Evolutionary conservation across 208 protist genomes (phyloP).

Genomic region (Leptomonas pyrrhocoris): DNA sequence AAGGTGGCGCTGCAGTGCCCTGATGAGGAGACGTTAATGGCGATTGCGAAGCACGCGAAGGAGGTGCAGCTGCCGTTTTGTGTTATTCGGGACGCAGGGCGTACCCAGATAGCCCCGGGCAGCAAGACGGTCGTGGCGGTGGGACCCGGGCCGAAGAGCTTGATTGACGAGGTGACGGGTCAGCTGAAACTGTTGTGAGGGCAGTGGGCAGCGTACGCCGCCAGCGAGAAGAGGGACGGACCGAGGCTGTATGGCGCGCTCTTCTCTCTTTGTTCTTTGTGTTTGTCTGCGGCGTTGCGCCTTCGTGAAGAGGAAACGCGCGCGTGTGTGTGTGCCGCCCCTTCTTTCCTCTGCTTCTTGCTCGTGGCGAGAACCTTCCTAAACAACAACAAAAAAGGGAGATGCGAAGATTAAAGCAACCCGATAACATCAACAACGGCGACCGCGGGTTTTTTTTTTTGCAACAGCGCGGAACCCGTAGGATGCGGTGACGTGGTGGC

Average conservation of each 20-base stretch:
- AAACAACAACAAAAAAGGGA: too few relatives aligned
- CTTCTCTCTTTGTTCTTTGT: neutral
- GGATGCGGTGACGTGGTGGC: too few relatives aligned
- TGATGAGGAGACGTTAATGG: conserved; percentile 73
- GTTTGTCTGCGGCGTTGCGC: too few relatives aligned
- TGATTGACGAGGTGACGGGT: conserved; percentile 88
- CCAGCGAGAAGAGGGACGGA: neutral
- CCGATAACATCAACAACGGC: too few relatives aligned
- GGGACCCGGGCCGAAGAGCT: conserved; percentile 73
- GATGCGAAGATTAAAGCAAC: too few relatives aligned
- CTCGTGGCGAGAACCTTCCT: too few relatives aligned
- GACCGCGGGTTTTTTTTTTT: too few relatives aligned
- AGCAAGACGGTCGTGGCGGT: conserved; percentile 93
- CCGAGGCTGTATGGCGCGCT: neutral
- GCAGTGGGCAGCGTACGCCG: neutral
- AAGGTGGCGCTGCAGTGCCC: conserved; percentile 88
- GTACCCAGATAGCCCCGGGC: conserved; percentile 92
- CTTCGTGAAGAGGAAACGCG: too few relatives aligned
- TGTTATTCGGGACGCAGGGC: conserved; percentile 89
- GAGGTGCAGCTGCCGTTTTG: conserved; percentile 61
- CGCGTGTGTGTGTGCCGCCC: too few relatives aligned
- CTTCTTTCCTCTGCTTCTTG: too few relatives aligned
- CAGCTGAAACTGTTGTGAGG: conserved; percentile 91
- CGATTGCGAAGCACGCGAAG: conserved; percentile 46
- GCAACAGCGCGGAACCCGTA: too few relatives aligned